Conservation (phyloP, 371 early-diverging fungal genomes). For the Apophysomyces variabilis region DNA sequence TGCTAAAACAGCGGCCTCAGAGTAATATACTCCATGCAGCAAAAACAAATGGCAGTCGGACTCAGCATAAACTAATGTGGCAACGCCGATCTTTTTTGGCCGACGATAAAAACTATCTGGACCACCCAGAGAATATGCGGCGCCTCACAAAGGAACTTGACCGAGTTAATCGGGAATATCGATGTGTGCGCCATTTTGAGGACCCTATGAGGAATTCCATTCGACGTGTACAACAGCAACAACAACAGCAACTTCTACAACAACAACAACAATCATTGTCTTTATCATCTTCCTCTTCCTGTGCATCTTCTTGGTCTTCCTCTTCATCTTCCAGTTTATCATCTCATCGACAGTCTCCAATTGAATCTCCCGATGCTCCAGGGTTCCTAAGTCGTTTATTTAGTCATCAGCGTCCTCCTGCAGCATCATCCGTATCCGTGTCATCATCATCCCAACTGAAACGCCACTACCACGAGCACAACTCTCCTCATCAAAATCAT, state of each 20-base stretch:
- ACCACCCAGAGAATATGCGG: constrained; percentile 57
- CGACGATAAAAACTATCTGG: constrained; percentile 54
- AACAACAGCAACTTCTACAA: constrained; percentile 14
- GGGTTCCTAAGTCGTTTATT: constrained; percentile 8
- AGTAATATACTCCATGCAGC: constrained; percentile 4
- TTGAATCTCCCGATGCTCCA: constrained; percentile 65
- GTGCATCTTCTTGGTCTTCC: constrained; percentile 9
- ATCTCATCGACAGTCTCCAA: constrained; percentile 42
- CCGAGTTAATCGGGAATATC: constrained; percentile 58
- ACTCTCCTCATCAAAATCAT: not conserved
- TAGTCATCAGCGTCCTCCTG: constrained; percentile 5
- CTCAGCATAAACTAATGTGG: constrained; percentile 57
- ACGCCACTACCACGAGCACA: constrained; percentile 9
- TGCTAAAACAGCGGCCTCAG: not conserved
- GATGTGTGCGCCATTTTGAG: constrained; percentile 40
- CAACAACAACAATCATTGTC: not conserved
- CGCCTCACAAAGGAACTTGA: constrained; percentile 56
- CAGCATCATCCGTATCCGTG: constrained; percentile 11
- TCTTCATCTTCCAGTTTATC: constrained; percentile 13
- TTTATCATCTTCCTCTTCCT: constrained; percentile 4
- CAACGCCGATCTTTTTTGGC: constrained; percentile 58
- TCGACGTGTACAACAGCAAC: constrained; percentile 30
- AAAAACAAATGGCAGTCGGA: constrained; percentile 33
- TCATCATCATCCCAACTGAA: constrained; percentile 10
- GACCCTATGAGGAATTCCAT: constrained; percentile 46